Evolutionary conservation across 768 basidiomycete species (phyloP).

Genomic region (Tephrocybe sp.): DNA sequence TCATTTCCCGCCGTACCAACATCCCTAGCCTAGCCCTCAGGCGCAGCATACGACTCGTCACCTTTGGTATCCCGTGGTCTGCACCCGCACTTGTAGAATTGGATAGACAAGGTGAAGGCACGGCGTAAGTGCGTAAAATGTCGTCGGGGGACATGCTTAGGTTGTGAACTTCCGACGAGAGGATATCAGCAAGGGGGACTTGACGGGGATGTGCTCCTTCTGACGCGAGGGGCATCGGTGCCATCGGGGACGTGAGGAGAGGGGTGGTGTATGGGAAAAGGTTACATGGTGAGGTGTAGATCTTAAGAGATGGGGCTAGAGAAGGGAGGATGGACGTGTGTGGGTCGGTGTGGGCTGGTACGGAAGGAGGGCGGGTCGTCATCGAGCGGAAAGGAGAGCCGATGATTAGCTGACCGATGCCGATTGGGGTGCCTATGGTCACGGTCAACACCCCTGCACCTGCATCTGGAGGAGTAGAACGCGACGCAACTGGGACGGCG

Average conservation of each 20-base stretch:
- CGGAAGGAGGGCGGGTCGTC: too few relatives aligned
- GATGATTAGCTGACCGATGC: too few relatives aligned
- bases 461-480: too few relatives aligned
- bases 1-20: too few relatives aligned
- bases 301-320: slow-evolving; percentile 22
- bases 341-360: slow-evolving; percentile 27
- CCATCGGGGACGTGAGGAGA: too few relatives aligned
- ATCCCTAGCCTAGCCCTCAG: slow-evolving; percentile 11
- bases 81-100: neutral
- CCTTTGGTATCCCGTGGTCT: neutral
- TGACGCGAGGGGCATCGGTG: too few relatives aligned
- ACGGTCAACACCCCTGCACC: neutral
- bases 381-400: too few relatives aligned
- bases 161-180: slow-evolving; percentile 15
- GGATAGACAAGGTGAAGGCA: neutral
- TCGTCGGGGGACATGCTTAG: slow-evolving; percentile 58
- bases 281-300: slow-evolving; percentile 4
- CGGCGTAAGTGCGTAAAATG: slow-evolving; percentile 74
- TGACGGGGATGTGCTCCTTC: too few relatives aligned
- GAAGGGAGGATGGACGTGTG: neutral
- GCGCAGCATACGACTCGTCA: slow-evolving; percentile 9
- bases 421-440: too few relatives aligned
- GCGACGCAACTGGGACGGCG: neutral
- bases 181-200: neutral
- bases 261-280: slow-evolving; percentile 4